A percentile compares a stretch with the other conserved stretches of the same genome.
Conservation (phyloP, 371 early-diverging fungal genomes). For the Lichtheimia corymbifera region DNA sequence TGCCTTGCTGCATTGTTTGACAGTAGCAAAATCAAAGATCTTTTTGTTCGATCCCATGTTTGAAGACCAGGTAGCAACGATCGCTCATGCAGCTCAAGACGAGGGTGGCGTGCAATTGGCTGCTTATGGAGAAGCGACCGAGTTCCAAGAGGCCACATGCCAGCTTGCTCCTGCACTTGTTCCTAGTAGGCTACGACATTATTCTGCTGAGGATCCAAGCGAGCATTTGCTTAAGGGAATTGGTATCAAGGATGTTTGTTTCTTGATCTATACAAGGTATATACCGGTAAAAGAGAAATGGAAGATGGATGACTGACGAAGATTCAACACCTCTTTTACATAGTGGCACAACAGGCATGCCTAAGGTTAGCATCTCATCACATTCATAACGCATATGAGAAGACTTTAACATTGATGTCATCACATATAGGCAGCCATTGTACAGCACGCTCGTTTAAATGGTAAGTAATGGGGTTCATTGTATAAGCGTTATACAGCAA, state of each 20-base stretch:
- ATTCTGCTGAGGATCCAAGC: constrained; percentile 29
- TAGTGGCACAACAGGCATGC: constrained; percentile 23
- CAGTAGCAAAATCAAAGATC: constrained; percentile 19
- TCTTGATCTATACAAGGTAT: constrained; percentile 44
- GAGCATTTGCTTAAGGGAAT: constrained; percentile 27
- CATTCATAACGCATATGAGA: not conserved
- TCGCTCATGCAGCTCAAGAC: constrained; percentile 3
- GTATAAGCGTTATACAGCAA: not conserved
- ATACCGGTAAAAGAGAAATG: not conserved
- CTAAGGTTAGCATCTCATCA: constrained; percentile 9
- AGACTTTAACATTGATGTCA: not conserved
- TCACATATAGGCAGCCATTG: constrained; percentile 14
- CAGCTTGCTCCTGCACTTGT: constrained; percentile 27
- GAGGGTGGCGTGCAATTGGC: constrained; percentile 9
- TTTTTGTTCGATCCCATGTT: constrained; percentile 33
- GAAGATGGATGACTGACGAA: too few species aligned
- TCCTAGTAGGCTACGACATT: constrained; percentile 16
- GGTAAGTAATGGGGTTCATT: constrained; percentile 3
- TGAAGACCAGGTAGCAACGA: constrained; percentile 18
- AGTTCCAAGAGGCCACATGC: constrained; percentile 17
- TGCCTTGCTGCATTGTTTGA: constrained; percentile 31
- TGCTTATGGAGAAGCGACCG: constrained; percentile 33
- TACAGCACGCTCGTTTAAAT: constrained; percentile 14
- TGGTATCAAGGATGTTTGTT: constrained; percentile 25
- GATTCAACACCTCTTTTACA: not conserved